A percentile compares a stretch with the other conserved stretches of the same genome.
Conservation (phyloP, 257 asterid genomes). For the Ligustrum vulgare region DNA sequence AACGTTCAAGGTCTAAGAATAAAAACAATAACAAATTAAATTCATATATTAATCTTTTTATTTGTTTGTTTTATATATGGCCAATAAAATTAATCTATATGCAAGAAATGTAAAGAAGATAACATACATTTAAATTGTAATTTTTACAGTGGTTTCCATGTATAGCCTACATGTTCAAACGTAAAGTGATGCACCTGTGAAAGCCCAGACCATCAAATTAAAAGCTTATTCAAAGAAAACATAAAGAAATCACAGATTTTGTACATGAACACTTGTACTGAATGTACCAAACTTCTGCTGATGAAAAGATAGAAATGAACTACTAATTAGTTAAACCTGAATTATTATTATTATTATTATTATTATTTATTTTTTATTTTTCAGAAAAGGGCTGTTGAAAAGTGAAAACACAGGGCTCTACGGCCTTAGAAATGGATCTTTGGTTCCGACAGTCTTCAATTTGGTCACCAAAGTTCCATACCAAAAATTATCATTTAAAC, state of each 20-base stretch:
- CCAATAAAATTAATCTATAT: too few species aligned
- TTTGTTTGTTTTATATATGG: too few species aligned
- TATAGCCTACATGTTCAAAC: neutral
- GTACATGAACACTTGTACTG: neutral
- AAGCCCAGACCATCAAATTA: too few species aligned
- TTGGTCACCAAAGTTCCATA: slow-evolving; percentile 17
- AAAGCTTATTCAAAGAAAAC: too few species aligned
- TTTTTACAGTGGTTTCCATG: neutral
- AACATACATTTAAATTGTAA: neutral
- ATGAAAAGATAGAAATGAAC: neutral
- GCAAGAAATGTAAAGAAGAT: neutral
- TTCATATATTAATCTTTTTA: too few species aligned
- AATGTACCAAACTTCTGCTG: neutral
- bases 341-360: neutral
- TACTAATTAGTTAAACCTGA: neutral
- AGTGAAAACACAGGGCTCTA: slow-evolving; percentile 5
- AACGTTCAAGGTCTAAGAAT: too few species aligned
- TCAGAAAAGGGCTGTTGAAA: slow-evolving; percentile 25
- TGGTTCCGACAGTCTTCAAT: slow-evolving; percentile 25
- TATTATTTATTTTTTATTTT: too few species aligned
- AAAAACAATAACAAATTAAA: too few species aligned
- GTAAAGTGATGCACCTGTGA: neutral
- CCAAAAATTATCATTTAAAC: neutral
- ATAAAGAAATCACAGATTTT: neutral
- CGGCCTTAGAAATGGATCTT: slow-evolving; percentile 14